Evolutionary conservation across 2,329 filamentous ascomycete species (phyloP).

Genomic region (Colletotrichum orchidophilum): DNA sequence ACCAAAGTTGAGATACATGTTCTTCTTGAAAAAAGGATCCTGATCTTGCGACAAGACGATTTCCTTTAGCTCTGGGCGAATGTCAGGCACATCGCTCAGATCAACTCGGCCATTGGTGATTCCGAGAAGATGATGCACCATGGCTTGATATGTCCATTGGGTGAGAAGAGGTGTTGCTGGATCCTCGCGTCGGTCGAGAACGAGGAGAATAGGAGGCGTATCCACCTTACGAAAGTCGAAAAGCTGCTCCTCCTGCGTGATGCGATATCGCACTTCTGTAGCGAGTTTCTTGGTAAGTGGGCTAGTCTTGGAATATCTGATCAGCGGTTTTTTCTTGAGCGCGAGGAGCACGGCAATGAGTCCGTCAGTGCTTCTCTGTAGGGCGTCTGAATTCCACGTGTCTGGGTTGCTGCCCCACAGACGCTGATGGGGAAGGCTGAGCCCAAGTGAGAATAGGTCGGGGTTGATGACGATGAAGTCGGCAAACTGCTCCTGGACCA

Average conservation of each 20-base stretch:
- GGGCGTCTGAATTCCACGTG: constrained; percentile 87
- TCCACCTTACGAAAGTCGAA: constrained; percentile 97
- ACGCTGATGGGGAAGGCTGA: constrained; percentile 76
- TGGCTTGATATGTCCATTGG: constrained; percentile 99
- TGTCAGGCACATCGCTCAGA: constrained; percentile 82
- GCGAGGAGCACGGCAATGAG: constrained; percentile 85
- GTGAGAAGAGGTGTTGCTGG: constrained; percentile 93
- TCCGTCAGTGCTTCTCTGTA: constrained; percentile 89
- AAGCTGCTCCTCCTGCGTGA: constrained; percentile 94
- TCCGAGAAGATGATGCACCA: constrained; percentile 96
- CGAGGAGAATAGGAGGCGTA: constrained; percentile 89
- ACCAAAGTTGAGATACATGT: constrained; percentile 98
- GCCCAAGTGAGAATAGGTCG: constrained; percentile 85
- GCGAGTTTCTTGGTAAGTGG: constrained; percentile 91
- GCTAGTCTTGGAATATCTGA: constrained; percentile 93
- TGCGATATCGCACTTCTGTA: constrained; percentile 89
- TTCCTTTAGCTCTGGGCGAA: constrained; percentile 88
- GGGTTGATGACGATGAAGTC: constrained; percentile 96
- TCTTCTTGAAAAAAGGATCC: constrained; percentile 98
- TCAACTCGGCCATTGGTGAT: constrained; percentile 96
- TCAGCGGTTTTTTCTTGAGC: constrained; percentile 95
- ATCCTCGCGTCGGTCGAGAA: constrained; percentile 92
- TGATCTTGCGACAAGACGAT: constrained; percentile 97
- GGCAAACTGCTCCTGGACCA: constrained; percentile 94
- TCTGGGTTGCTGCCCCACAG: constrained; percentile 87